phyloP scores from a whole-genome alignment of 2,329 filamentous ascomycete species.

The Trichoderma harzianum region DNA sequence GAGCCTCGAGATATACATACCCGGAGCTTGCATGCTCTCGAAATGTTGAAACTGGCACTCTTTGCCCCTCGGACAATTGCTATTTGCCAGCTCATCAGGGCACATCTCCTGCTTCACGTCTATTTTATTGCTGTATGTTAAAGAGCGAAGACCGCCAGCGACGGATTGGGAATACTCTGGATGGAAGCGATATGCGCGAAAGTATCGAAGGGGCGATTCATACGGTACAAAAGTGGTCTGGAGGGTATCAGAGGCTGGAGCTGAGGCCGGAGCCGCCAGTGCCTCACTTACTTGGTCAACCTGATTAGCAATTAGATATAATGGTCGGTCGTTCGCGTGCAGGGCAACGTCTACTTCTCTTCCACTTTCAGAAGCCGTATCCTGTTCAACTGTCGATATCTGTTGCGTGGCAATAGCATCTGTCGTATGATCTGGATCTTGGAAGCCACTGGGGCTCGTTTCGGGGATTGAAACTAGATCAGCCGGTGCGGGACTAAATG shows the following conservation, averaged over 20 bases:
- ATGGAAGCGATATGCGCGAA: constrained; percentile 88
- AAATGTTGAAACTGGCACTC: constrained; percentile 81
- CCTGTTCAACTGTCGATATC: constrained; percentile 31
- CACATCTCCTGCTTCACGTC: constrained; percentile 72
- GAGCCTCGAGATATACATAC: constrained; percentile 31
- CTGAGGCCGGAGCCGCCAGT: background rate
- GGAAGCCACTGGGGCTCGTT: constrained; percentile 29
- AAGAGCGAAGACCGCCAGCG: constrained; percentile 74
- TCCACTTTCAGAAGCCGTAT: constrained; percentile 26
- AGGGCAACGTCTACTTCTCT: constrained; percentile 42
- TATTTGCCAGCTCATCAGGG: constrained; percentile 67
- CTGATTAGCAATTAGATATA: constrained; percentile 25
- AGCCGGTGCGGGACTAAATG: constrained; percentile 18
- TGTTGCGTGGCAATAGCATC: constrained; percentile 27
- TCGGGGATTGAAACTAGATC: constrained; percentile 24
- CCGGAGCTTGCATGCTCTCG: constrained; percentile 37
- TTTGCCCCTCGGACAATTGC: constrained; percentile 65
- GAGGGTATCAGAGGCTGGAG: constrained; percentile 4
- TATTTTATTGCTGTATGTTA: constrained; percentile 92
- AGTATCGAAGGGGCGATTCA: constrained; percentile 75
- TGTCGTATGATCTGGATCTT: constrained; percentile 25
- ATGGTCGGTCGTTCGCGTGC: background rate
- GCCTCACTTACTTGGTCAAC: constrained; percentile 16
- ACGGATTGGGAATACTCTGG: constrained; percentile 68
- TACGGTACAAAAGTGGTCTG: constrained; percentile 56